Percentiles rank a stretch among this genome's conserved stretches.
phyloP scores from a whole-genome alignment of 2,329 filamentous ascomycete genomes.

The Phialemonium atrogriseum region DNA sequence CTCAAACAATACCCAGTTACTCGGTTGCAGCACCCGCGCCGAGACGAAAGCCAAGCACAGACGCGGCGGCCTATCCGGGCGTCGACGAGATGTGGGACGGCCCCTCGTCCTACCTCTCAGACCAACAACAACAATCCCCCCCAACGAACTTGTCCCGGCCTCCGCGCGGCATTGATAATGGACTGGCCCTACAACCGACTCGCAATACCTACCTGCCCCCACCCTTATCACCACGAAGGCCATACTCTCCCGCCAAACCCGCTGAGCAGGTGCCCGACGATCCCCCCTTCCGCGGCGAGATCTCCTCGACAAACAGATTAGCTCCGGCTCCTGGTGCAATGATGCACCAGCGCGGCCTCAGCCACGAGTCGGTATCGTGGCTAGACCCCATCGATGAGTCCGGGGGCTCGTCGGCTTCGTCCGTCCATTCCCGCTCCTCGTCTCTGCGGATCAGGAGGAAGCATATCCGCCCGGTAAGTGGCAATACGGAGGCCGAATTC shows the following conservation, averaged over 20 bases:
- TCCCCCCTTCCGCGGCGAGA: constrained; percentile 7
- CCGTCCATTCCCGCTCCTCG: constrained; percentile 71
- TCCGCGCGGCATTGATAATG: constrained; percentile 25
- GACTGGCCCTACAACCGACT: constrained; percentile 44
- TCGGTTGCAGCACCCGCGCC: constrained; percentile 14
- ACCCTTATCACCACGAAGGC: constrained; percentile 59
- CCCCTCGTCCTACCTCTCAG: constrained; percentile 19
- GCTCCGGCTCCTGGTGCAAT: constrained; percentile 8
- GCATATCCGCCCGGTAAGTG: constrained; percentile 60
- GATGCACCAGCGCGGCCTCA: constrained; percentile 49
- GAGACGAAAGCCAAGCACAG: constrained; percentile 15
- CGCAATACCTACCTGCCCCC: constrained; percentile 60
- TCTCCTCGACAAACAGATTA: constrained; percentile 12
- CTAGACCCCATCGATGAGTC: constrained; percentile 92
- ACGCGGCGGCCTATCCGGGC: too few relatives aligned
- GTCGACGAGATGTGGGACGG: too few relatives aligned
- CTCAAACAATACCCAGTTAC: constrained; percentile 16
- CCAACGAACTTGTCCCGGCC: constrained; percentile 48
- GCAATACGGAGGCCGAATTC: constrained; percentile 79
- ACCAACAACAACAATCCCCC: constrained; percentile 29
- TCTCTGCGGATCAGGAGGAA: constrained; percentile 60
- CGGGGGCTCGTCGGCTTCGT: constrained; percentile 69
- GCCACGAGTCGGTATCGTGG: constrained; percentile 82
- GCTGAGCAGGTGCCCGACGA: constrained; percentile 20
- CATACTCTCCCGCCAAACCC: constrained; percentile 34